phyloP scores from a whole-genome alignment of 2,329 filamentous ascomycete genomes.

The Colletotrichum cuscutae region DNA sequence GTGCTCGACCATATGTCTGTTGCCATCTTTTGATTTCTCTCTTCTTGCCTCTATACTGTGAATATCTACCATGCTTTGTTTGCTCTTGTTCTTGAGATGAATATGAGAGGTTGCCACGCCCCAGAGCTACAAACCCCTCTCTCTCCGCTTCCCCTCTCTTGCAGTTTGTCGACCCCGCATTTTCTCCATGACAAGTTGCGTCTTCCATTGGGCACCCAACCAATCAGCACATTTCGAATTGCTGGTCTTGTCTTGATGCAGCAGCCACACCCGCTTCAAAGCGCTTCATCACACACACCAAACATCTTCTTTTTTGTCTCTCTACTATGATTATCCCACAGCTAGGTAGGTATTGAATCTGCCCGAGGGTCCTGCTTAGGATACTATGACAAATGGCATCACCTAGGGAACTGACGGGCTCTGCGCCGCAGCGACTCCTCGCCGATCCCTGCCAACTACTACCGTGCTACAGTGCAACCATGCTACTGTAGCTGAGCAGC shows the following conservation, averaged over 20 bases:
- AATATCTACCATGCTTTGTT: neutral
- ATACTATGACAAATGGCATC: conserved; percentile 20
- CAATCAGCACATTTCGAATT: conserved; percentile 2
- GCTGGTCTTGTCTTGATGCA: conserved; percentile 5
- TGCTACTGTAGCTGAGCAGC: no score
- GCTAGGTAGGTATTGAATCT: neutral
- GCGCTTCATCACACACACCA: conserved; percentile 13
- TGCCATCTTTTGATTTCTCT: neutral
- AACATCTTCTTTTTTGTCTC: neutral
- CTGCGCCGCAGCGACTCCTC: neutral
- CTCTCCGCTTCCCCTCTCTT: conserved; percentile 18
- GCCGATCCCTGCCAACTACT: neutral
- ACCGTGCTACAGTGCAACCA: neutral
- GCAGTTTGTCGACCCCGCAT: conserved; percentile 22
- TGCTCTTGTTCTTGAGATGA: no score
- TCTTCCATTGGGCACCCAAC: neutral
- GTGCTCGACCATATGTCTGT: neutral
- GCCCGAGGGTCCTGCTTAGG: neutral
- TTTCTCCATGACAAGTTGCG: conserved; percentile 27
- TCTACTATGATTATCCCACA: neutral
- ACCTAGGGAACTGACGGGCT: conserved; percentile 15
- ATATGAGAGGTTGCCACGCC: neutral
- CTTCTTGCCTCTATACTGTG: neutral
- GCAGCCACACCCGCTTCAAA: conserved; percentile 30
- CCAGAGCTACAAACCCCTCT: neutral